These are phyloP conservation scores for Cordyceps javanica DNA, from an alignment of 2,329 filamentous ascomycete species.

Conservation along the genomic window DNA sequence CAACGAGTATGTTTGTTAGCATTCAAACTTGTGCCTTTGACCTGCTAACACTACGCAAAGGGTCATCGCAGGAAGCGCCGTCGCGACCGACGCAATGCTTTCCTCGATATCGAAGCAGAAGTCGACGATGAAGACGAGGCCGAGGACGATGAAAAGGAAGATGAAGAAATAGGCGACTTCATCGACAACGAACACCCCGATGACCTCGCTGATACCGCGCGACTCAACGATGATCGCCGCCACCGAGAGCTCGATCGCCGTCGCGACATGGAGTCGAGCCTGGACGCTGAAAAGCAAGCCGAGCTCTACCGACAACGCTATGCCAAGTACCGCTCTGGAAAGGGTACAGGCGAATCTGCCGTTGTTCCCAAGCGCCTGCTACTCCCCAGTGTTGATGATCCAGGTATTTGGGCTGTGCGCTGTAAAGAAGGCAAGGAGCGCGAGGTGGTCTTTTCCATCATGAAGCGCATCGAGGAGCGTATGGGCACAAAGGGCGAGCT, in stretches of 20 bases:
- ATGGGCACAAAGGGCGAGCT: conserved; percentile 71
- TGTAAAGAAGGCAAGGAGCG: conserved; percentile 95
- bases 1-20: conserved; percentile 46
- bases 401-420: conserved; percentile 88
- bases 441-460: conserved; percentile 81
- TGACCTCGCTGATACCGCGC: conserved; percentile 74
- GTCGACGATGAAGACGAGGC: conserved; percentile 91
- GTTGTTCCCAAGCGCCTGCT: conserved; percentile 80
- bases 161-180: conserved; percentile 75
- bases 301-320: conserved; percentile 83
- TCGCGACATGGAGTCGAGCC: conserved; percentile 77
- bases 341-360: conserved; percentile 61
- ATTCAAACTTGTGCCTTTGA: background rate
- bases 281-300: conserved; percentile 92
- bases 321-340: conserved; percentile 72
- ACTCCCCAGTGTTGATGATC: conserved; percentile 89
- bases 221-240: conserved; percentile 80
- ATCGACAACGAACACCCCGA: conserved; percentile 88
- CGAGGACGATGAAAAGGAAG: conserved; percentile 84
- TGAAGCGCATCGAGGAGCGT: conserved; percentile 81
- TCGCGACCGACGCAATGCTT: conserved; percentile 69
- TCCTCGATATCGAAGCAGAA: conserved; percentile 97
- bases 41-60: conserved; percentile 27
- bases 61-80: conserved; percentile 74
- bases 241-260: conserved; percentile 92